Evolutionary conservation across 2,329 filamentous ascomycete genomes (phyloP).

Genomic region (Penicillium brasilianum): DNA sequence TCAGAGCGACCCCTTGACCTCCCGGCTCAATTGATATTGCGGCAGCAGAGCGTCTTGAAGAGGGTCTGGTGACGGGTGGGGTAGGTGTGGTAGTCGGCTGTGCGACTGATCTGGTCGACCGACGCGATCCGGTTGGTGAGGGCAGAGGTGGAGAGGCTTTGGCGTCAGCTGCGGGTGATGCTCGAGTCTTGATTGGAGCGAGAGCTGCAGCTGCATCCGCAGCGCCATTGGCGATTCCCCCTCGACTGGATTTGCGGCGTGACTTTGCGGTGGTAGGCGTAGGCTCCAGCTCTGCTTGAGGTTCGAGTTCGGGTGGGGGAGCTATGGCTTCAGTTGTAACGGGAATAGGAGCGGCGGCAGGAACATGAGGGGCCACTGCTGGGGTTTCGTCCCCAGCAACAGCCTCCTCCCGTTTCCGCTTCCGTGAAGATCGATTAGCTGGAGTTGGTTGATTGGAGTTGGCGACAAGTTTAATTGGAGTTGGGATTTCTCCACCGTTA

Average conservation of each 20-base stretch:
- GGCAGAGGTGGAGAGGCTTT: conserved; percentile 30
- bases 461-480: conserved; percentile 7
- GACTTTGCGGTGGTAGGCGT: conserved; percentile 20
- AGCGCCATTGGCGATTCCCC: conserved; percentile 43
- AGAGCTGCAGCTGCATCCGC: conserved; percentile 33
- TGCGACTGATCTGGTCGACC: conserved; percentile 27
- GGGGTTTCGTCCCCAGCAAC: conserved; percentile 35
- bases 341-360: conserved; percentile 10
- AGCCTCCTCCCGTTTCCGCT: conserved; percentile 61
- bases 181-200: conserved; percentile 22
- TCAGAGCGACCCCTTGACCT: conserved; percentile 11
- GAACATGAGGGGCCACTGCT: neutral
- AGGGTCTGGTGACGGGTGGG: conserved; percentile 40
- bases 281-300: neutral
- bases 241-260: conserved; percentile 45
- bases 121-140: conserved; percentile 33
- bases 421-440: conserved; percentile 42
- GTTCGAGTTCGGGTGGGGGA: neutral
- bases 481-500: conserved; percentile 18
- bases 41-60: conserved; percentile 40
- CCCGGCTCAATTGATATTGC: conserved; percentile 35
- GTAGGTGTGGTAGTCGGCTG: conserved; percentile 35
- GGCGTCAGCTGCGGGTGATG: conserved; percentile 26
- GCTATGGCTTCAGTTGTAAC: conserved; percentile 3
- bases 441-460: conserved; percentile 29